Evolutionary conservation across 768 basidiomycete species (phyloP).

Genomic region (Xerocomus potaroensis): DNA sequence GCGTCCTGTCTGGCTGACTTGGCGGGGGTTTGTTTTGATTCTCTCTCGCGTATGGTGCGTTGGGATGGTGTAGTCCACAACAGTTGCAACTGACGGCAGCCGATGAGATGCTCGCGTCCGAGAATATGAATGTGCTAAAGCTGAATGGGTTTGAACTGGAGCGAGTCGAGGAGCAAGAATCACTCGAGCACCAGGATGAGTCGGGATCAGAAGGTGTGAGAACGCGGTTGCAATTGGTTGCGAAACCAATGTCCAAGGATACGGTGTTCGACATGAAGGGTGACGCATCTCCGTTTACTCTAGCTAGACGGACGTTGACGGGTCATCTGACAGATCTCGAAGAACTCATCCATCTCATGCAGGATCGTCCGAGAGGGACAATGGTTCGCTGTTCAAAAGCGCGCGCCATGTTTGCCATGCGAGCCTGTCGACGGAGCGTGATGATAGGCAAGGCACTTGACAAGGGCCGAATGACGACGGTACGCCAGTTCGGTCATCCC

Average conservation of each 20-base stretch:
- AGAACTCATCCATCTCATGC: slow-evolving; percentile 84
- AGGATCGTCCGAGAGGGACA: slow-evolving; percentile 68
- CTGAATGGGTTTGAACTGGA: slow-evolving; percentile 89
- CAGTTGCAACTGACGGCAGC: slow-evolving; percentile 80
- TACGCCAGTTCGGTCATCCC: slow-evolving; percentile 33
- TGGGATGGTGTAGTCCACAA: slow-evolving; percentile 54
- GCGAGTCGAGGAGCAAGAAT: slow-evolving; percentile 39
- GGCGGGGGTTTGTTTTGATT: not conserved
- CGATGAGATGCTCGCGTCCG: slow-evolving; percentile 83
- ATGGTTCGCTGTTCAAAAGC: slow-evolving; percentile 94
- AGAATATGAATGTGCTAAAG: slow-evolving; percentile 79
- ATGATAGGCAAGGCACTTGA: slow-evolving; percentile 92
- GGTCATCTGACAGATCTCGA: slow-evolving; percentile 64
- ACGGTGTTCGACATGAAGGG: slow-evolving; percentile 90
- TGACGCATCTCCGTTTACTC: slow-evolving; percentile 20
- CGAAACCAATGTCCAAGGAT: slow-evolving; percentile 88
- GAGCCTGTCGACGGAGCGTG: slow-evolving; percentile 93
- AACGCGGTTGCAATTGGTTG: slow-evolving; percentile 56
- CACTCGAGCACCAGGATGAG: not conserved
- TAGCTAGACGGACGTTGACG: not conserved
- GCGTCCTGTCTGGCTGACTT: slow-evolving; percentile 9
- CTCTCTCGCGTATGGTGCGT: not conserved
- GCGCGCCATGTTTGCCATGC: slow-evolving; percentile 92
- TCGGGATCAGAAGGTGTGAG: not conserved
- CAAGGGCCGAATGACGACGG: slow-evolving; percentile 69